These are phyloP conservation scores for Aspergillus aculeatinus DNA, from an alignment of 2,329 filamentous ascomycete genomes.

Conservation along the genomic window DNA sequence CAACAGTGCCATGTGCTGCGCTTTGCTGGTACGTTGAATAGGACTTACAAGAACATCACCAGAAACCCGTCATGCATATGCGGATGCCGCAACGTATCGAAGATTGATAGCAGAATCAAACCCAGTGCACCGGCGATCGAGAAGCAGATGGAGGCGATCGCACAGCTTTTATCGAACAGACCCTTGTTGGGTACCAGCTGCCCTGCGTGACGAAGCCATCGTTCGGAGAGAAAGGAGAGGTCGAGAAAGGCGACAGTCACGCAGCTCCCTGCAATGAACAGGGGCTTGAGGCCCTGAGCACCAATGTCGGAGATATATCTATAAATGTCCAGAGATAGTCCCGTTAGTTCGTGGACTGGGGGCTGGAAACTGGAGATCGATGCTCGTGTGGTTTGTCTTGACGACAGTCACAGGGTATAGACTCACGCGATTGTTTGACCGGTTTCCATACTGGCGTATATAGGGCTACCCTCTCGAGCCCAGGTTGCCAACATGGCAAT, in stretches of 20 bases:
- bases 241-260: conserved; percentile 77
- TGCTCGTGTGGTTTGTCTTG: too few species aligned
- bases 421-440: conserved; percentile 56
- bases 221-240: conserved; percentile 74
- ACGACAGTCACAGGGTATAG: not conserved
- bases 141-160: conserved; percentile 51
- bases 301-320: conserved; percentile 57
- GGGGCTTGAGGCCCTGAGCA: conserved; percentile 57
- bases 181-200: conserved; percentile 71
- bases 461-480: conserved; percentile 52
- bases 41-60: conserved; percentile 67
- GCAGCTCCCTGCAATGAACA: conserved; percentile 61
- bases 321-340: not conserved
- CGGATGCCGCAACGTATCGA: conserved; percentile 72
- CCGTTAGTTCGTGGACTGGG: not conserved
- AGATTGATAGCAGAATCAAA: conserved; percentile 78
- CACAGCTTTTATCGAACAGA: conserved; percentile 39
- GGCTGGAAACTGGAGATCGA: too few species aligned
- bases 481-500: conserved; percentile 61
- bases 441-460: conserved; percentile 52
- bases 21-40: too few species aligned
- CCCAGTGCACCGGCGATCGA: conserved; percentile 75
- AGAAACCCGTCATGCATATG: conserved; percentile 74
- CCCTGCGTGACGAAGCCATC: conserved; percentile 79
- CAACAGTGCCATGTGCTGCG: too few species aligned